Evolutionary conservation across 2,329 filamentous ascomycete species (phyloP).

Genomic region (Fragosphaeria purpurea): DNA sequence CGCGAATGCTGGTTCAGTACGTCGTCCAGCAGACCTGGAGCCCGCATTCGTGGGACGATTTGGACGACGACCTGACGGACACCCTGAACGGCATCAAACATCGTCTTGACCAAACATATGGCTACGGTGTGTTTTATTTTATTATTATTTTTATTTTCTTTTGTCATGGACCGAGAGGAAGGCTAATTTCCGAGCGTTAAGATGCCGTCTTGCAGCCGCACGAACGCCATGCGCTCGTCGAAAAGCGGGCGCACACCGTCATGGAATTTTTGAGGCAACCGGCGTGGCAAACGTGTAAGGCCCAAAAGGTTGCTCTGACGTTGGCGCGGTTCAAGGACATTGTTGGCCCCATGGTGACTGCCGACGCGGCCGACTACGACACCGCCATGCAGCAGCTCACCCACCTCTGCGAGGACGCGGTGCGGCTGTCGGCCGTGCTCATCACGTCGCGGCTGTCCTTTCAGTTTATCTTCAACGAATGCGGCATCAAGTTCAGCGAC

Average conservation of each 20-base stretch:
- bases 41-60: slow-evolving; percentile 24
- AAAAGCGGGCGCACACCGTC: slow-evolving; percentile 26
- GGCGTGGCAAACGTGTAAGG: slow-evolving; percentile 18
- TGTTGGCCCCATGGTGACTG: slow-evolving; percentile 32
- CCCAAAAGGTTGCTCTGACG: slow-evolving; percentile 15
- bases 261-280: slow-evolving; percentile 20
- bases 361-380: slow-evolving; percentile 25
- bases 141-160: not conserved
- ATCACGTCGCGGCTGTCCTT: slow-evolving; percentile 28
- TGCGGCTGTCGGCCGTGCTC: slow-evolving; percentile 37
- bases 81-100: slow-evolving; percentile 14
- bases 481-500: slow-evolving; percentile 36
- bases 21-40: slow-evolving; percentile 24
- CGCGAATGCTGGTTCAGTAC: slow-evolving; percentile 27
- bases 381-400: slow-evolving; percentile 33
- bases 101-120: slow-evolving; percentile 11
- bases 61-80: slow-evolving; percentile 16
- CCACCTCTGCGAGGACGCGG: slow-evolving; percentile 29
- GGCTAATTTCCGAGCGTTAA: not conserved
- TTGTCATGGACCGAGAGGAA: not conserved
- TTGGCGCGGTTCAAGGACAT: slow-evolving; percentile 22
- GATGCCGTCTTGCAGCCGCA: slow-evolving; percentile 10
- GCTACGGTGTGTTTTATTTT: slow-evolving; percentile 17
- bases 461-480: slow-evolving; percentile 35
- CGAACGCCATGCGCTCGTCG: slow-evolving; percentile 26